These are phyloP conservation scores for Leucoagaricus sp. DNA, from an alignment of 1,284 basidiomycete species.

Conservation along the genomic window DNA sequence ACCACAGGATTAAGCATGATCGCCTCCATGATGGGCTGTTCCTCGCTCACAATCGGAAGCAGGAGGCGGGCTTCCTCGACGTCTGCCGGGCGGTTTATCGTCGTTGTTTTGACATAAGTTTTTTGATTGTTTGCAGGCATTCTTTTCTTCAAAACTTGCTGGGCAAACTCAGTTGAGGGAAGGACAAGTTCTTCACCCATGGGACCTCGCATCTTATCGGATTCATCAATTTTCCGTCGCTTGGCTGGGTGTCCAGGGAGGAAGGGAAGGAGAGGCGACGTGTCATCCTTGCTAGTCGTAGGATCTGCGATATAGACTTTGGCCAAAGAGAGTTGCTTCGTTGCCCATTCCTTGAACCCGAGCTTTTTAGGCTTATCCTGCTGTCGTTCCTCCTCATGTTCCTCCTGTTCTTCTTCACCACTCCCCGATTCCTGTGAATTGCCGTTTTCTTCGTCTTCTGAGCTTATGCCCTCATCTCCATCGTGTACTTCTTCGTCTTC, in stretches of 20 bases:
- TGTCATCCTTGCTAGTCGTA: conserved; percentile 13
- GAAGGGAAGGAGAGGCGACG: conserved; percentile 27
- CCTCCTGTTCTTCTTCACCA: conserved; percentile 25
- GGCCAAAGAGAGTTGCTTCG: conserved; percentile 66
- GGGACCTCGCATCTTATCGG: conserved; percentile 59
- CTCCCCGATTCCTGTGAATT: neutral
- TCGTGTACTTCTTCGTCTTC: conserved; percentile 30
- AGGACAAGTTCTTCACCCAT: conserved; percentile 66
- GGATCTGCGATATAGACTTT: conserved; percentile 47
- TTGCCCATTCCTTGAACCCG: conserved; percentile 86
- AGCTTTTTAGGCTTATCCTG: conserved; percentile 36
- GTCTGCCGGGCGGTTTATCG: conserved; percentile 69
- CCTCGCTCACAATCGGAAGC: conserved; percentile 91
- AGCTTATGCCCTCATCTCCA: conserved; percentile 24
- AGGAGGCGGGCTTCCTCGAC: conserved; percentile 80
- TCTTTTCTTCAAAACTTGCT: conserved; percentile 49
- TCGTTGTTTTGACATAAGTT: conserved; percentile 48
- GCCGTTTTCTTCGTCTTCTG: conserved; percentile 18
- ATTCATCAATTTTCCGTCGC: conserved; percentile 37
- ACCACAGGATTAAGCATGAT: conserved; percentile 88
- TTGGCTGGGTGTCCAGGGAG: conserved; percentile 40
- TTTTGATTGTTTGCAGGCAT: conserved; percentile 11
- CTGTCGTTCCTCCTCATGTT: conserved; percentile 33
- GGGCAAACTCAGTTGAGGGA: conserved; percentile 62
- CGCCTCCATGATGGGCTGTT: conserved; percentile 93